A percentile compares a stretch with the other conserved stretches of the same genome.
These are phyloP conservation scores for Sugiyamaella castrensis DNA, from an alignment of 1,139 yeast genomes.

Conservation along the genomic window DNA sequence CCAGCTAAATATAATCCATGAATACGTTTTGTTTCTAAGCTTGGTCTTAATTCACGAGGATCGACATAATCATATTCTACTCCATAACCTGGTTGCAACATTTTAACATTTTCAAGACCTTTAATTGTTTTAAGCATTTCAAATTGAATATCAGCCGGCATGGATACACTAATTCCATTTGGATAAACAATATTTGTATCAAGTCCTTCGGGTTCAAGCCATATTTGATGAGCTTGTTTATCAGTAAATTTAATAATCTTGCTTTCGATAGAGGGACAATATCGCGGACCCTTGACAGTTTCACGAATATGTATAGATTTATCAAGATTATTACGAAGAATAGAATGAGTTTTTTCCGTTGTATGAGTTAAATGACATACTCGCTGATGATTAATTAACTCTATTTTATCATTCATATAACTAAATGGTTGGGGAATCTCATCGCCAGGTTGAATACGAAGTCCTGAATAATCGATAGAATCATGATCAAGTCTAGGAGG, in stretches of 20 bases:
- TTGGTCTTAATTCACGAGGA: constrained; percentile 76
- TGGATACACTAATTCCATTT: constrained; percentile 91
- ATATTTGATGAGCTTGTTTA: constrained; percentile 71
- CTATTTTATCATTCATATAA: constrained; percentile 66
- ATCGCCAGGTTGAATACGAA: constrained; percentile 75
- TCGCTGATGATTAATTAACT: constrained; percentile 50
- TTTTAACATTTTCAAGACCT: constrained; percentile 82
- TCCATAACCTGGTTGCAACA: constrained; percentile 96
- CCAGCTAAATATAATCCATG: constrained; percentile 88
- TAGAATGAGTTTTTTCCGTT: constrained; percentile 67
- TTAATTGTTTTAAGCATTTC: constrained; percentile 72
- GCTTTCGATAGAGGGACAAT: constrained; percentile 95
- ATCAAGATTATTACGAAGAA: constrained; percentile 67
- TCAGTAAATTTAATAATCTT: constrained; percentile 79
- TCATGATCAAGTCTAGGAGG: constrained; percentile 81
- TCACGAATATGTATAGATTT: constrained; percentile 88
- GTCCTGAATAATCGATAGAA: constrained; percentile 61
- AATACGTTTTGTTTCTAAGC: constrained; percentile 79
- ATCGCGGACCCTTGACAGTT: constrained; percentile 93
- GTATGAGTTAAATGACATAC: constrained; percentile 78
- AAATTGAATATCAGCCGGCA: constrained; percentile 91
- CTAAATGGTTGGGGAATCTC: constrained; percentile 87
- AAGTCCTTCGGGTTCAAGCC: constrained; percentile 97
- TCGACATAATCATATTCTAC: constrained; percentile 97
- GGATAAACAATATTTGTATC: constrained; percentile 87